Percentiles rank a stretch among this genome's conserved stretches.
Evolutionary conservation across 78 protist genomes (phyloP).

Genomic region (Dictyostelium capitatum): DNA sequence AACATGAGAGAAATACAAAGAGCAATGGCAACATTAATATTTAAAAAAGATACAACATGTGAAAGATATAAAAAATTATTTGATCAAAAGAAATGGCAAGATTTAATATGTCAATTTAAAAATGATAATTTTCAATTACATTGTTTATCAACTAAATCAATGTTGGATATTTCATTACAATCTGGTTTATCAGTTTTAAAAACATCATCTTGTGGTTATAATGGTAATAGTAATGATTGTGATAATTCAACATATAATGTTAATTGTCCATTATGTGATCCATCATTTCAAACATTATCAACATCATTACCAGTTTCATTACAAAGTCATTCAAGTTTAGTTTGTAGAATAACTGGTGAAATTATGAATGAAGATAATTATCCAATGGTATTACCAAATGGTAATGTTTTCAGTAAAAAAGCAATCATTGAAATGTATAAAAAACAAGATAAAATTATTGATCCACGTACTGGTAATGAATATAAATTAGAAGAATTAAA

Average conservation of each 20-base stretch:
- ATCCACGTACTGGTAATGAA: slow-evolving; percentile 61
- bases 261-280: slow-evolving; percentile 84
- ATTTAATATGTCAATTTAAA: slow-evolving; percentile 74
- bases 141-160: slow-evolving; percentile 38
- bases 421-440: slow-evolving; percentile 51
- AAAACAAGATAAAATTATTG: slow-evolving; percentile 11
- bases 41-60: slow-evolving; percentile 59
- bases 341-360: slow-evolving; percentile 89
- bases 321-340: slow-evolving; percentile 79
- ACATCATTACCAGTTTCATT: slow-evolving; percentile 72
- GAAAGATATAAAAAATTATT: slow-evolving; percentile 41
- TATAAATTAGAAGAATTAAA: slow-evolving; percentile 40
- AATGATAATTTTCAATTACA: slow-evolving; percentile 72
- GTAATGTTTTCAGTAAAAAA: slow-evolving; percentile 84
- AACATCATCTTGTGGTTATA: slow-evolving; percentile 84
- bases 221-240: slow-evolving; percentile 1
- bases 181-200: slow-evolving; percentile 86
- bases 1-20: slow-evolving; percentile 83
- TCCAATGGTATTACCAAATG: slow-evolving; percentile 92
- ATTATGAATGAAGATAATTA: slow-evolving; percentile 89
- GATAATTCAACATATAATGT: not conserved
- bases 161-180: slow-evolving; percentile 76
- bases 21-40: slow-evolving; percentile 83
- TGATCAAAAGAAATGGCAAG: slow-evolving; percentile 60
- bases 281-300: slow-evolving; percentile 32